Conservation (phyloP, 768 basidiomycete genomes). For the Mycena vitilis region DNA sequence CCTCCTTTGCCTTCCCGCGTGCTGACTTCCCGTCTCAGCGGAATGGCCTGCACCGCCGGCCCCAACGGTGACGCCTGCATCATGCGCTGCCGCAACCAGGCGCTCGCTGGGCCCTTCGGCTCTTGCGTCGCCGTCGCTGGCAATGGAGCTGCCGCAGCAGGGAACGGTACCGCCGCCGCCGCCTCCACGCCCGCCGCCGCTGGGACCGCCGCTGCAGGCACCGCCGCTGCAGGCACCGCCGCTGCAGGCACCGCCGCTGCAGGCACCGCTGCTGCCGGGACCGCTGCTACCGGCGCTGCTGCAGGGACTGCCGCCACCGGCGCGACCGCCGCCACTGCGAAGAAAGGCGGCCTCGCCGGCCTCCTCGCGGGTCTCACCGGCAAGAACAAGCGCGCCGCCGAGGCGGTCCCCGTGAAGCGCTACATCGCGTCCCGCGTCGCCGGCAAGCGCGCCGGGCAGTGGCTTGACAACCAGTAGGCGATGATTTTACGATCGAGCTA, state of each 20-base stretch:
- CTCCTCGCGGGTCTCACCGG: background rate
- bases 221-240: background rate
- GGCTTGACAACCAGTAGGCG: slow-evolving; percentile 27
- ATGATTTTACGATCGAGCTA: too few relatives aligned
- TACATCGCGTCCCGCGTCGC: slow-evolving; percentile 33
- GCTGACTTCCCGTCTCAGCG: slow-evolving; percentile 14
- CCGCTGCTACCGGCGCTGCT: background rate
- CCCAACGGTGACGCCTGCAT: slow-evolving; percentile 33
- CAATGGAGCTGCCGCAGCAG: background rate
- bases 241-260: slow-evolving; percentile 8
- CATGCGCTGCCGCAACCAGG: slow-evolving; percentile 26
- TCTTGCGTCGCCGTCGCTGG: slow-evolving; percentile 26
- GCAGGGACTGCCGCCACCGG: background rate
- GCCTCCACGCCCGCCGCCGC: slow-evolving; percentile 9
- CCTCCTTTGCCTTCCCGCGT: background rate
- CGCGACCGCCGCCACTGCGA: background rate
- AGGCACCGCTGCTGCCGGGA: background rate
- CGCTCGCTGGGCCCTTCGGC: slow-evolving; percentile 27
- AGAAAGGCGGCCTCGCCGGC: slow-evolving; percentile 15
- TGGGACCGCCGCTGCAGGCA: background rate
- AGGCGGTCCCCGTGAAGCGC: slow-evolving; percentile 14
- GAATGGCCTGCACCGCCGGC: slow-evolving; percentile 32
- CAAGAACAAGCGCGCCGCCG: background rate
- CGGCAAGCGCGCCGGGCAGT: slow-evolving; percentile 29
- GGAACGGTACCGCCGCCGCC: background rate